Base-by-base conservation (phyloP, 768 basidiomycete genomes). In the Russula vinacea region DNA sequence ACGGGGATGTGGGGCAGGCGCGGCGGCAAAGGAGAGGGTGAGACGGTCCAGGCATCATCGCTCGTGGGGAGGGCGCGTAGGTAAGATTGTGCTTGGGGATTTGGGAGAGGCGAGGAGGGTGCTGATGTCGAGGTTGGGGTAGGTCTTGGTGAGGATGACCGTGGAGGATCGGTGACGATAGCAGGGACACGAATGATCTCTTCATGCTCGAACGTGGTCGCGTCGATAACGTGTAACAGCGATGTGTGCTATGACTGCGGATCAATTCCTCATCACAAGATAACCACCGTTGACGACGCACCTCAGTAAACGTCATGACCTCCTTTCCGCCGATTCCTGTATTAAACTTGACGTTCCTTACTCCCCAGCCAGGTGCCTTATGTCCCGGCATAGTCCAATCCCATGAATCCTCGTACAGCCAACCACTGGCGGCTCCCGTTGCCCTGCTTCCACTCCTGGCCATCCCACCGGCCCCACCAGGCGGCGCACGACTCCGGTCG, bases 281-380 rank as follows among this genome's bases (percentile, higher is more conserved):
- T 4, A 19, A 37, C 2, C 14, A 11, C 17, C 8, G 37, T 14
- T 37, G 9, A 33, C 1, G 33, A 64, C 83, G 60, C 66, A 93
- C 92, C 85, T 95, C 94, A 17, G 94, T 92, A 75, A 94, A 97
- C 0, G 85, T 86, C 83, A 96, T 84, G 1, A 94, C 74, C 74
- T 96, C 94, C 65, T 83, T 82, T 29, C 84, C 80, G 58, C 74
- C 74, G 26, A 76, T 72, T 24, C 84, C 84, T 2, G 83, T 82
- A 62, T 85, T 84, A 75, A 96, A 97, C 74, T 95, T 95, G 71
- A 97, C 85, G 61, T 81, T 92, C 60, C 94, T 77, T 9, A 88
- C 89, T 47, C 92, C 91, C 84, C 92, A 94, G 1, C 89, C 88
- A 3, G 90, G 89, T 0, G 88, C 87, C 63, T 77, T 66, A 44